Percentiles rank a stretch among this genome's conserved stretches.
Conservation (phyloP, 192 early-diverging fungal genomes). For the Coemansia sp. region DNA sequence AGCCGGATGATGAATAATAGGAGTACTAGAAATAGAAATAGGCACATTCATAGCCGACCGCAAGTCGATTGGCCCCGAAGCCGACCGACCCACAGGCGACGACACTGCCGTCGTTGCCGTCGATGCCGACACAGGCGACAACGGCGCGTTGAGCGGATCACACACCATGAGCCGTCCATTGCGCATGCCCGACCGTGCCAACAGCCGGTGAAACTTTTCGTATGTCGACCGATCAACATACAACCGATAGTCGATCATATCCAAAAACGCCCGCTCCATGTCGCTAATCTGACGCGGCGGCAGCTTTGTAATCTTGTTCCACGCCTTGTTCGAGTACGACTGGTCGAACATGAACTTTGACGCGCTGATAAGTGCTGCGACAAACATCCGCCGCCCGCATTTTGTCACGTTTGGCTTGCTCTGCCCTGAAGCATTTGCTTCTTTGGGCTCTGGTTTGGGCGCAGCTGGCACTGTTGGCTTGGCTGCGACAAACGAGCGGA, state of each 20-base stretch:
- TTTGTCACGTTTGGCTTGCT: constrained; percentile 56
- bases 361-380: constrained; percentile 78
- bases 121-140: not conserved
- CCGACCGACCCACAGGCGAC: not conserved
- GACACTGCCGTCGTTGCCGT: not conserved
- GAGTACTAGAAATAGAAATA: constrained; percentile 14
- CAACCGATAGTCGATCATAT: constrained; percentile 73
- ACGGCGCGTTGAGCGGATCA: constrained; percentile 10
- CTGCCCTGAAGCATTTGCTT: constrained; percentile 4
- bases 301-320: constrained; percentile 83
- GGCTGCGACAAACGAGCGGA: constrained; percentile 33
- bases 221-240: constrained; percentile 47
- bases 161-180: constrained; percentile 48
- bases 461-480: not conserved
- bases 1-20: constrained; percentile 2
- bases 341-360: constrained; percentile 86
- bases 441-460: not conserved
- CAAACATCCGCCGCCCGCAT: constrained; percentile 80
- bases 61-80: constrained; percentile 12
- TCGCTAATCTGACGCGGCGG: constrained; percentile 72
- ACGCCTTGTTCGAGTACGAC: constrained; percentile 79
- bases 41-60: constrained; percentile 28
- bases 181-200: constrained; percentile 49
- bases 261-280: constrained; percentile 76
- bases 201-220: constrained; percentile 48